A percentile compares a stretch with the other conserved stretches of the same genome.
Evolutionary conservation across 2,329 filamentous ascomycete genomes (phyloP).

Genomic region (Boeremia lycopersici): DNA sequence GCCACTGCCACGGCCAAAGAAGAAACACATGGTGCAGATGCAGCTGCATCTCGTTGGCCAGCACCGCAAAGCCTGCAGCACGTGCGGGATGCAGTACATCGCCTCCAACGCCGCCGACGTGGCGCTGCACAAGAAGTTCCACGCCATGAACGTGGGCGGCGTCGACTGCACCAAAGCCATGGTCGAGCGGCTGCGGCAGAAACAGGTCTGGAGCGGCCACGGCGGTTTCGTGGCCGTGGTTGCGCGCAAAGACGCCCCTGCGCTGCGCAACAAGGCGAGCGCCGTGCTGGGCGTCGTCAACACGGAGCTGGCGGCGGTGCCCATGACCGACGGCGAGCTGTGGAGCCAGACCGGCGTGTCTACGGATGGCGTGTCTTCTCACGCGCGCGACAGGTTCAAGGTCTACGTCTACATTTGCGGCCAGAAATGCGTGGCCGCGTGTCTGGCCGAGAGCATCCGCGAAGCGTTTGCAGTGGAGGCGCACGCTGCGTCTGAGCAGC

Average conservation of each 20-base stretch:
- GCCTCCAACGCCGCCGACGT: conserved; percentile 66
- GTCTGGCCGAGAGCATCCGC: conserved; percentile 66
- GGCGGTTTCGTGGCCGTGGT: conserved; percentile 63
- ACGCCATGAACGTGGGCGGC: conserved; percentile 65
- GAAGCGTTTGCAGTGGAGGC: conserved; percentile 59
- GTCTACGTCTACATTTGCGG: conserved; percentile 67
- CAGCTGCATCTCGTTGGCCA: conserved; percentile 65
- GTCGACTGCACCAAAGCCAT: conserved; percentile 66
- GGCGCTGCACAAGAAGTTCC: conserved; percentile 68
- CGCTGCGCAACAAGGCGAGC: conserved; percentile 61
- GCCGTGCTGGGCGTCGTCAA: conserved; percentile 65
- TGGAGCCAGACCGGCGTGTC: too few species aligned
- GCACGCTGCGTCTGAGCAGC: conserved; percentile 15
- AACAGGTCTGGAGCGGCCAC: conserved; percentile 56
- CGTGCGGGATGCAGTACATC: conserved; percentile 71
- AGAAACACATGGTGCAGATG: conserved; percentile 60
- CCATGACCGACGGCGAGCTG: conserved; percentile 62
- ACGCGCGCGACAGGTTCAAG: conserved; percentile 63
- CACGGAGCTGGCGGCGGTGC: conserved; percentile 65
- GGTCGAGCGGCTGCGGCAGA: conserved; percentile 57
- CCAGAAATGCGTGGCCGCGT: conserved; percentile 66
- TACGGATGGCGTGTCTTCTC: too few species aligned
- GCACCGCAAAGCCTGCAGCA: conserved; percentile 62
- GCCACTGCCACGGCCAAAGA: conserved; percentile 33
- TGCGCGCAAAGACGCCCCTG: conserved; percentile 58